Evolutionary conservation across 1,284 basidiomycete genomes (phyloP), one percentile per base, ranked within the genome.

Genomic region (Rhodofomes roseus): DNA sequence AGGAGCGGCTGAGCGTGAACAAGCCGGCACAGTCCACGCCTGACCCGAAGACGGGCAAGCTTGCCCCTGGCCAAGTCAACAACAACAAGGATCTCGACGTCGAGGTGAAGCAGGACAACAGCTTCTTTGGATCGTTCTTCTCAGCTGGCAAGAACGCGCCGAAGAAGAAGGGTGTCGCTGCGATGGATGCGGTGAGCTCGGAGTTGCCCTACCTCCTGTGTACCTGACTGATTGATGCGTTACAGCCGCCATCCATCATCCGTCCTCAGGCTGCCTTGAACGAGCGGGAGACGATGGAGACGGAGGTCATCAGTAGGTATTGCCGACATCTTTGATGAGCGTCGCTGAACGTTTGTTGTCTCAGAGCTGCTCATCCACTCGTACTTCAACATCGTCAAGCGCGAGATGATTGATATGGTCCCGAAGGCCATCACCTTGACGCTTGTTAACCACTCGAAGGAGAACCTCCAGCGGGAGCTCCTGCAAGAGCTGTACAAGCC

Each of bases 391-490:
- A 94, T 98, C 65, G 94, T 98, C 63, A 98, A 99, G 82, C 91
- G 96, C 57, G 96, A 98, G 75, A 95, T 99, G 89, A 98, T 98
- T 72, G 97, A 99, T 76, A 98, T 98, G 95, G 93, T 99, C 9
- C 97, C 97, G 20, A 95, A 96, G 76, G 96, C 96, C 39, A 97
- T 99, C 73, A 91, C 95, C 57, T 81, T 96, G 69, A 98, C 94
- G 25, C 85, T 99, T 31, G 96, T 99, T 55, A 91, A 88, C 70
- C 87, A 88, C 74, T 89, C 95, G 63, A 98, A 98, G 78, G 95
- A 98, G 76, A 88, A 92, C 72, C 79, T 97, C 64, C 95, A 97
- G 76, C 83, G 87, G 64, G 94, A 96, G 76, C 81, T 97, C 50
- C 76, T 97, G 58, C 89, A 93, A 69, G 92, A 95, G 75, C 79